Base-by-base conservation (phyloP, 768 basidiomycete species). In the Albatrellus ellisii region DNA sequence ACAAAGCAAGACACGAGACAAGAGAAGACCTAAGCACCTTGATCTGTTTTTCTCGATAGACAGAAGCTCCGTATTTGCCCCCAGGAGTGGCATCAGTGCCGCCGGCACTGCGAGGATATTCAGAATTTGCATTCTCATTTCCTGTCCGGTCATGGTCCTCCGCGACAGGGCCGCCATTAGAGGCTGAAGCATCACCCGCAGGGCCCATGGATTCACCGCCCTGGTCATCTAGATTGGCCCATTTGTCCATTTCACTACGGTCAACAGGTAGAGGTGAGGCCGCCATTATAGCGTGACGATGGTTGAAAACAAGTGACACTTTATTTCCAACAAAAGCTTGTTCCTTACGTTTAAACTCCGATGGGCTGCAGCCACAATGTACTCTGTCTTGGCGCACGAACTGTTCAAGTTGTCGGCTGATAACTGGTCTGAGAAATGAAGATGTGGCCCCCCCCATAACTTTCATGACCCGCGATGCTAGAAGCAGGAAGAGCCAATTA, bases 21-120 rank as follows among this genome's bases (percentile, higher is more conserved):
- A 54, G 61, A 70, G 64, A 62, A 69, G 70, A 79, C 71, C 73
- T 80, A 84, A 81, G 81, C 81, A 84, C 81, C 81, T 84, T 84
- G 70, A 76, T 68, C 67, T 78, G 78, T 70, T 79, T 83, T 67
- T 84, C 80, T 55, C 78, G 76, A 39, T 51, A 51, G 39, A 48
- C 39, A 7, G 47, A 45, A 41, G 46, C n/a, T 34, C 50, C 12
- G 42, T 40, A 44, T 42, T 42, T 47, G 46, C n/a, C 41, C 36
- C 44, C 46, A 36, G 21, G 38, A n/a, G n/a, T n/a, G n/a, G n/a
- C n/a, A n/a, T n/a, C n/a, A n/a, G n/a, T n/a, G n/a, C n/a, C n/a
- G 34, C 48, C 33, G 27, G 49, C 42, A 31, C 49, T 50, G 41
- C 49, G 49, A 42, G 43, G 10, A 37, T 50, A 48, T 43, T 50